Base-by-base conservation (phyloP, 2,329 filamentous ascomycete species). In the Colletotrichum sp. region DNA sequence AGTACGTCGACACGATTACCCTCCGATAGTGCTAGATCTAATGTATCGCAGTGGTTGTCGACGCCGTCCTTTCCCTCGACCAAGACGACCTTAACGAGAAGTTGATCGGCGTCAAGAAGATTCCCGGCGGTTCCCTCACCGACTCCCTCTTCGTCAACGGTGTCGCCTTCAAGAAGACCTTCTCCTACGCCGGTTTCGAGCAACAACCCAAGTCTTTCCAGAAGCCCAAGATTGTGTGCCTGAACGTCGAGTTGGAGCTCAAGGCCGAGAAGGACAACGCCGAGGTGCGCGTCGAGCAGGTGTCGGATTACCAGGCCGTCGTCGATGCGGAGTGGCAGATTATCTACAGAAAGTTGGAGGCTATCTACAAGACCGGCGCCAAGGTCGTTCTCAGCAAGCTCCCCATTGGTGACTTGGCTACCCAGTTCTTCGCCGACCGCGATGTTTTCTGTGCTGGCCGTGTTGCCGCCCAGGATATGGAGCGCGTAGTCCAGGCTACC, bases 191-290 rank as follows among this genome's bases (percentile, higher is more conserved):
- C 81, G 97, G 97, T 83, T 99, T 99, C 87, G 97, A 99, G 88
- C 97, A 99, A 88, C 97, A 99, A 88, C 97, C 97, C 79, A 99
- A 99, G 88, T 93, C 92, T 9, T 99, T 99, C 90, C 93, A 91
- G 84, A 92, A 98, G 87, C 97, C 97, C 77, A 98, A 98, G 90
- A 98, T 99, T 80, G 95, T 98, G 77, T 99, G 96, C 87, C 88
- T 99, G 81, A 99, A 99, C 85, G 97, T 99, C 80, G 97, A 99
- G 88, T 91, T 99, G 77, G 97, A 99, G 88, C 90, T 99, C 81
- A 99, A 99, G 92, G 96, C 95, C 78, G 97, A 99, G 87, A 99
- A 98, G 90, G 97, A 99, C 88, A 99, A 99, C 82, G 97, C 97
- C 76, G 97, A 99, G 89, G 96, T 99, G 78, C 94, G 97, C 76